Conservation (phyloP, 2,329 filamentous ascomycete genomes). For the Anthostomella pinea region DNA sequence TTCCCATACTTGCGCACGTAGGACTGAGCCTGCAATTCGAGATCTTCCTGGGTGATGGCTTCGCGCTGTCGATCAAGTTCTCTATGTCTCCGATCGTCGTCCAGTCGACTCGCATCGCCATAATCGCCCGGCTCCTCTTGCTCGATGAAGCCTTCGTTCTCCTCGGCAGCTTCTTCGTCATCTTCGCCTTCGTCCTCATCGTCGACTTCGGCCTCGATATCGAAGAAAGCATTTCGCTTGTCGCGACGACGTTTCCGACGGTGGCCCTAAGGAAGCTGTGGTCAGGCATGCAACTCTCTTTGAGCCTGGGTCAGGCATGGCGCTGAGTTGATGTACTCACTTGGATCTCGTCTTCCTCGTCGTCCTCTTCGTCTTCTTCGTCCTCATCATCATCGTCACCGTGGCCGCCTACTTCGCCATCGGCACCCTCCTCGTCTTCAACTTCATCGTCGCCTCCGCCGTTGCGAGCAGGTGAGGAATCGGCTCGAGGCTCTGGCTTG, state of each 20-base stretch:
- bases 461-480: conserved; percentile 24
- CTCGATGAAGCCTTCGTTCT: conserved; percentile 79
- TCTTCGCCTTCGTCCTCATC: conserved; percentile 87
- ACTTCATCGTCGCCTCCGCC: conserved; percentile 38
- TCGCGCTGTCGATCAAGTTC: conserved; percentile 93
- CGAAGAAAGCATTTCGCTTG: conserved; percentile 82
- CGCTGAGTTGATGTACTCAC: conserved; percentile 34
- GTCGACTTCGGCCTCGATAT: conserved; percentile 97
- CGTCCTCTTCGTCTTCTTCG: conserved; percentile 58
- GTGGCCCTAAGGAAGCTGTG: conserved; percentile 46
- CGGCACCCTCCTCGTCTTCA: conserved; percentile 46
- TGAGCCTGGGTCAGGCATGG: neutral
- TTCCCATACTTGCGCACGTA: conserved; percentile 86
- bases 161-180: conserved; percentile 84
- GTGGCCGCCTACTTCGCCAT: conserved; percentile 44
- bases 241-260: conserved; percentile 80
- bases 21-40: conserved; percentile 86
- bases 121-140: conserved; percentile 90
- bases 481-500: conserved; percentile 17
- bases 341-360: conserved; percentile 66
- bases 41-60: conserved; percentile 81
- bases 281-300: conserved; percentile 5
- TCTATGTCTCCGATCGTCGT: conserved; percentile 88
- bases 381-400: conserved; percentile 47
- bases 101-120: conserved; percentile 73